Evolutionary conservation across 352 stramenopile genomes (phyloP), one percentile per base, ranked within the genome.

Genomic region (Salisapilia sapeloensis): DNA sequence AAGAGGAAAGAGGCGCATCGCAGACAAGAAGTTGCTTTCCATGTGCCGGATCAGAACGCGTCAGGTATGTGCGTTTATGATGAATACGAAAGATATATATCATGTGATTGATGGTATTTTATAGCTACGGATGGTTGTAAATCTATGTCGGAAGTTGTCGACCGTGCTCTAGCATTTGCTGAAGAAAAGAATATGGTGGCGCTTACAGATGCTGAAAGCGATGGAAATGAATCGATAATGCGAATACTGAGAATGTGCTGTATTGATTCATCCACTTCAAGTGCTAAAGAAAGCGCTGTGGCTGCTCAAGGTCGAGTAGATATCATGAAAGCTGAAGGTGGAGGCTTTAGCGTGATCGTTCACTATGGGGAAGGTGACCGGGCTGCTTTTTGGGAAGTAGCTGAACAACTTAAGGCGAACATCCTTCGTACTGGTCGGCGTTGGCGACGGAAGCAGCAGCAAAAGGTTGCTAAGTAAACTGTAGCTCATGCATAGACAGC

Each of bases 1-100:
- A 91, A 91, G 36, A 57, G 76, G 4, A 87, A 87, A 40, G 76
- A 87, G 50, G 46, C 62, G 7, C 55, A 77, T 26, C 62, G 72
- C 12, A 48, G 47, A 7, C 56, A 85, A 22, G 37, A 69, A 12
- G 19, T 79, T 17, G 42, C 37, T 11, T 91, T 91, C n/a, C 23
- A 38, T 4, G 49, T 87, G 2, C 45, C 51, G 0, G 25, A 28
- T 12, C 51, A 31, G 26, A 49, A 53, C 44, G 48, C 64, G 24
- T 21, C 31, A 32, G 15, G 27, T 31, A 21, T 4, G 11, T 16
- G 32, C n/a, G 19, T 28, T 3, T 12, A n/a, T 9, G 10, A 22
- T 5, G 22, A 29, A 16, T 15, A 32, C 23, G 20, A 14, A 48
- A 31, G 35, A 42, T 48, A 6, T 18, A 25, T 25, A 32, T 25